These are phyloP conservation scores for Penicillium cosmopolitanum DNA, from an alignment of 495 filamentous ascomycete species.

Conservation along the genomic window DNA sequence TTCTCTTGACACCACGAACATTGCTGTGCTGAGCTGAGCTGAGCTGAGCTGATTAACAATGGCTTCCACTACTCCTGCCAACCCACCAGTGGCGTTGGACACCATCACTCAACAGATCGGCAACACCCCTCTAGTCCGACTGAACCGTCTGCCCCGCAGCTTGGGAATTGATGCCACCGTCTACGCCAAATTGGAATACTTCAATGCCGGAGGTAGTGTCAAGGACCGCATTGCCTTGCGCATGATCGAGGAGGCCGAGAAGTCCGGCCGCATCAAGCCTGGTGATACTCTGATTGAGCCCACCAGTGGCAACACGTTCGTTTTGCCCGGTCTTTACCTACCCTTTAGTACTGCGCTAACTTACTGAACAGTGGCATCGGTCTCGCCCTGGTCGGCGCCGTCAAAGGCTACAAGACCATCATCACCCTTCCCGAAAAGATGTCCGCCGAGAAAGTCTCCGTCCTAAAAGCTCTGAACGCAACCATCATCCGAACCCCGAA, in stretches of 20 bases:
- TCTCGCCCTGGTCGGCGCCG: conserved; percentile 86
- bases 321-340: conserved; percentile 4
- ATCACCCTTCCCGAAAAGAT: conserved; percentile 99
- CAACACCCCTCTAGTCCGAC: conserved; percentile 88
- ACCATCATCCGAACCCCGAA: conserved; percentile 98
- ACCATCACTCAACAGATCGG: conserved; percentile 76
- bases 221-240: conserved; percentile 96
- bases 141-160: conserved; percentile 89
- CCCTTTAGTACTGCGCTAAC: neutral
- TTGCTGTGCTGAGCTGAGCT: no score
- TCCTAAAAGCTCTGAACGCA: conserved; percentile 88
- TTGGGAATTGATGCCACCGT: conserved; percentile 87
- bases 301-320: conserved; percentile 93
- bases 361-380: conserved; percentile 73
- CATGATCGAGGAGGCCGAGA: conserved; percentile 97
- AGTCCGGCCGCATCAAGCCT: conserved; percentile 88
- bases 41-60: conserved; percentile 8
- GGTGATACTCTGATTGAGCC: conserved; percentile 98
- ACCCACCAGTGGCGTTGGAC: conserved; percentile 49
- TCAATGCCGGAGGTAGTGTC: conserved; percentile 97
- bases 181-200: conserved; percentile 94
- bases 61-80: conserved; percentile 21
- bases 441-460: conserved; percentile 96
- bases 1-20: no score
- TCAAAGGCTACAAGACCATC: conserved; percentile 97